These are phyloP conservation scores for Monascus ruber DNA, from an alignment of 2,329 filamentous ascomycete species.

Conservation along the genomic window DNA sequence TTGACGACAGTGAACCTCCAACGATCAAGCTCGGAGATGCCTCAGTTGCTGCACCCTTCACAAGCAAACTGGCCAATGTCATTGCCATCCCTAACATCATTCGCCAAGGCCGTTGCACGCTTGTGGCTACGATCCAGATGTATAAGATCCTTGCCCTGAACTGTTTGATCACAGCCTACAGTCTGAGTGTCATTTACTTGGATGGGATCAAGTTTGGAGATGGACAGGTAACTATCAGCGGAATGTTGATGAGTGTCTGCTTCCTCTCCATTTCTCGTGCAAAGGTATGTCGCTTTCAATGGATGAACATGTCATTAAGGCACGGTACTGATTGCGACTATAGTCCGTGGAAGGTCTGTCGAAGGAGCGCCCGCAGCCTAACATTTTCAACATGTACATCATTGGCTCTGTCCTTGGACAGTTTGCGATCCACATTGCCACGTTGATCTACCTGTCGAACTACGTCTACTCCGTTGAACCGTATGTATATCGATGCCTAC, in stretches of 20 bases:
- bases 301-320: background rate
- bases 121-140: conserved; percentile 99
- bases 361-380: conserved; percentile 93
- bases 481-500: conserved; percentile 42
- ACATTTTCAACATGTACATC: conserved; percentile 99
- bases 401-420: conserved; percentile 95
- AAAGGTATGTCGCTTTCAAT: conserved; percentile 42
- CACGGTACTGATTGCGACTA: conserved; percentile 4
- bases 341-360: conserved; percentile 84
- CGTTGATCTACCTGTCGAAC: conserved; percentile 84
- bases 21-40: conserved; percentile 95
- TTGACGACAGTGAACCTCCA: conserved; percentile 82
- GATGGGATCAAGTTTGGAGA: conserved; percentile 99
- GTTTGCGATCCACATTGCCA: conserved; percentile 90
- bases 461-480: conserved; percentile 79
- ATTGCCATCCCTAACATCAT: conserved; percentile 97
- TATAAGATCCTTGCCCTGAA: conserved; percentile 99
- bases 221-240: conserved; percentile 94
- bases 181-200: conserved; percentile 86
- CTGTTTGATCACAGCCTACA: conserved; percentile 96
- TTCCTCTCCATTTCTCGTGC: conserved; percentile 98
- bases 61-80: conserved; percentile 92
- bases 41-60: conserved; percentile 93
- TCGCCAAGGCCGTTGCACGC: conserved; percentile 89
- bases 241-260: conserved; percentile 99